A percentile compares a stretch with the other conserved stretches of the same genome.
Conservation (phyloP, 129 eudicot species). For the Daucus carota region DNA sequence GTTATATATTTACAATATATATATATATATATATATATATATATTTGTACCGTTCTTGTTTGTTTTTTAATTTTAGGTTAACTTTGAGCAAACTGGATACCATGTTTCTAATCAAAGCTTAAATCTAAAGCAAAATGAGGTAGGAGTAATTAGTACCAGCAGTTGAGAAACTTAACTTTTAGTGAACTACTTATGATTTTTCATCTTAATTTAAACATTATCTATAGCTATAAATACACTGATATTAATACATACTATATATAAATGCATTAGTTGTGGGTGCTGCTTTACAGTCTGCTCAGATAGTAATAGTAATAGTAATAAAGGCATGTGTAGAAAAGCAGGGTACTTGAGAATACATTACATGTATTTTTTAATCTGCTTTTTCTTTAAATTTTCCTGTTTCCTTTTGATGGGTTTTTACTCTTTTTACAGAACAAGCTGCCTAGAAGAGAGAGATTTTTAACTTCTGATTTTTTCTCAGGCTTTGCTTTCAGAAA, state of each 20-base stretch:
- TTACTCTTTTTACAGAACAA: constrained; percentile 10
- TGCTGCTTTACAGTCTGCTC: neutral
- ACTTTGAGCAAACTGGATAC: neutral
- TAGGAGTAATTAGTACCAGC: neutral
- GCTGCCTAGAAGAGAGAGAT: neutral
- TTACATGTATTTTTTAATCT: neutral
- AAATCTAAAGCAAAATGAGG: neutral
- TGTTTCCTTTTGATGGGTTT: constrained; percentile 7
- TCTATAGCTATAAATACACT: neutral
- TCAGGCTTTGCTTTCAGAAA: constrained; percentile 31
- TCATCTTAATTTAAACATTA: neutral
- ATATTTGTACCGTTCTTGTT: neutral
- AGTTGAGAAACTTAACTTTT: neutral
- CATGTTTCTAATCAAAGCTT: neutral
- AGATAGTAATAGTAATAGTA: neutral
- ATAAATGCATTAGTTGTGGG: neutral
- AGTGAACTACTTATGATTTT: neutral
- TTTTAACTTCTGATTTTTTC: constrained; percentile 12
- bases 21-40: no score
- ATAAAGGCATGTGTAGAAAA: constrained; percentile 2
- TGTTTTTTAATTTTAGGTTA: neutral
- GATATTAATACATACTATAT: neutral
- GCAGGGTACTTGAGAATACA: constrained; percentile 5
- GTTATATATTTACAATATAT: no score
- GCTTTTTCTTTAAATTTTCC: neutral